Percentiles rank a stretch among this genome's conserved stretches.
These are phyloP conservation scores for Aureobasidium lini DNA, from an alignment of 2,329 filamentous ascomycete genomes.

Conservation along the genomic window DNA sequence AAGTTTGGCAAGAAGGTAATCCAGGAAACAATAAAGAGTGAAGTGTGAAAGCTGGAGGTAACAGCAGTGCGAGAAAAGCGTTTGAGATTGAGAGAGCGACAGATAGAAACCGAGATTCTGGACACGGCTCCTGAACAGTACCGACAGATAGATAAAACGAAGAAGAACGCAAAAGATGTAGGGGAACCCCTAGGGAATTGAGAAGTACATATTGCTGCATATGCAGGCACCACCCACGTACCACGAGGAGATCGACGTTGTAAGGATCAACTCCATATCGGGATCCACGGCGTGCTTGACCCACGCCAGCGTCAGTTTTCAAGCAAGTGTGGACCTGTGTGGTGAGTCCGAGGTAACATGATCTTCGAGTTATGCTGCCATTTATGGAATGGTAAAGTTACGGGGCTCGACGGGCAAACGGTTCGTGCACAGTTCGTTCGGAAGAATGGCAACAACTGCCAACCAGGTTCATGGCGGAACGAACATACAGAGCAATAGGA, in stretches of 20 bases:
- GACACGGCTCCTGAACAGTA: background rate
- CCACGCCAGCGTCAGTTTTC: background rate
- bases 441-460: background rate
- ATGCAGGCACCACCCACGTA: constrained; percentile 1
- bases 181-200: background rate
- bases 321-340: background rate
- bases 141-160: background rate
- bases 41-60: background rate
- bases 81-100: background rate
- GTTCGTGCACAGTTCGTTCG: background rate
- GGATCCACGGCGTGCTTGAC: background rate
- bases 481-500: background rate
- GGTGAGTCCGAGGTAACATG: background rate
- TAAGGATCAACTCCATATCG: background rate
- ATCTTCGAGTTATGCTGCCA: background rate
- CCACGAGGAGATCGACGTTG: constrained; percentile 3
- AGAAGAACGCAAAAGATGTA: background rate
- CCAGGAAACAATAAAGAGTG: background rate
- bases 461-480: background rate
- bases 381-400: background rate
- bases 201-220: background rate
- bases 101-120: background rate
- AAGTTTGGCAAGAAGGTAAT: background rate
- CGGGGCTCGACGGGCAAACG: constrained; percentile 3
- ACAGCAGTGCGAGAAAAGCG: background rate